Conservation (phyloP, 108 stramenopile genomes). For the Nitzschia sp. region DNA sequence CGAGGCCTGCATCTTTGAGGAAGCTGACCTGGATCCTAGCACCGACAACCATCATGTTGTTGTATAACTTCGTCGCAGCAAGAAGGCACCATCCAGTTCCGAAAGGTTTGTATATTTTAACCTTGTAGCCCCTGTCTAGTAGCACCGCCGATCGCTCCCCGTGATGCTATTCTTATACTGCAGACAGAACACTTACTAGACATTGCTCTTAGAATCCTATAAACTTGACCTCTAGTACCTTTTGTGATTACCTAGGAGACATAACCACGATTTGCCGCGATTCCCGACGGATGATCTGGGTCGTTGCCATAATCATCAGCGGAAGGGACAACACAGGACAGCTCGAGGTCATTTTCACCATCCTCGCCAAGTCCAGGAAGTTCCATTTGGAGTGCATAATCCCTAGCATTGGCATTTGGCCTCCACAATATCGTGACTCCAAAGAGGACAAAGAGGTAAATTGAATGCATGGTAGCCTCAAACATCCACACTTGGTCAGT, state of each 20-base stretch:
- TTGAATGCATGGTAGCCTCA: slow-evolving; percentile 58
- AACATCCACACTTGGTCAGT: slow-evolving; percentile 47
- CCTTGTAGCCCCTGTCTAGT: no score
- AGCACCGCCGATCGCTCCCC: no score
- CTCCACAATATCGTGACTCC: slow-evolving; percentile 70
- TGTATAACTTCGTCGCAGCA: no score
- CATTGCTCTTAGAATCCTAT: no score
- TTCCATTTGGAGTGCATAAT: slow-evolving; percentile 81
- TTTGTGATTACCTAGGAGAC: not conserved
- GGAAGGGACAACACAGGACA: slow-evolving; percentile 40
- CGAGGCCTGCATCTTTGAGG: no score
- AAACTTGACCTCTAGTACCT: no score
- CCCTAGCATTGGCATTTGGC: slow-evolving; percentile 72
- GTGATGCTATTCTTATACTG: no score
- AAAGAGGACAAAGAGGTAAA: slow-evolving; percentile 62
- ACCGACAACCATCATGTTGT: no score
- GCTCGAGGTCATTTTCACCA: slow-evolving; percentile 54
- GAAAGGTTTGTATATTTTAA: no score
- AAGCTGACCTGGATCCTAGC: no score
- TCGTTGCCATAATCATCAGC: slow-evolving; percentile 36
- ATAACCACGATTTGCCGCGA: slow-evolving; percentile 7
- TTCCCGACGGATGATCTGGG: slow-evolving; percentile 15
- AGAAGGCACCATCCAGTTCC: no score
- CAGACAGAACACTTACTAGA: no score
- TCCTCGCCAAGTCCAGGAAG: slow-evolving; percentile 58